phyloP scores from a whole-genome alignment of 306 rosid genomes.

The Luffa acutangula region DNA sequence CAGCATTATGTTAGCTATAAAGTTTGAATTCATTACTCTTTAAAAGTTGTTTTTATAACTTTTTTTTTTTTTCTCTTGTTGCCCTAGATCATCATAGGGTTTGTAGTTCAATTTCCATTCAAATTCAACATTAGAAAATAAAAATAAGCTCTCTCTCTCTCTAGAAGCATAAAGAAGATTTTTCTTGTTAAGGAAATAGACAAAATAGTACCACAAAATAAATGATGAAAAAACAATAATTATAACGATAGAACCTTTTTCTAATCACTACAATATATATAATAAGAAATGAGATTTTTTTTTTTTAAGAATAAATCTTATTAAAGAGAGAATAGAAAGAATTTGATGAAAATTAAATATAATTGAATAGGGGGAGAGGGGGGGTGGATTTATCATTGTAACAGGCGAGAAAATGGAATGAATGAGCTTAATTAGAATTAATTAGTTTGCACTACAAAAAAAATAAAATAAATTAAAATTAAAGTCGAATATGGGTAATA shows the following conservation, averaged over 20 bases:
- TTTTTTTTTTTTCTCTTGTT: no score
- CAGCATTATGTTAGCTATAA: no score
- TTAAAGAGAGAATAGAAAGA: no score
- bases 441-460: neutral
- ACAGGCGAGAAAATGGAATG: neutral
- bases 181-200: neutral
- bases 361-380: neutral
- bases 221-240: neutral
- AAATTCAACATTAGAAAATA: neutral
- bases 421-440: neutral
- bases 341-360: neutral
- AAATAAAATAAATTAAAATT: neutral
- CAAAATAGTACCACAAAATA: neutral
- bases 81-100: no score
- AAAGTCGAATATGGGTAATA: neutral
- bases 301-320: neutral
- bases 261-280: neutral
- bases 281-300: neutral
- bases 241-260: neutral
- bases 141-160: no score
- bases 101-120: no score
- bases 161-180: neutral
- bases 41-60: no score
- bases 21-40: no score
- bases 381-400: neutral